Percentiles rank a stretch among this genome's conserved stretches.
Evolutionary conservation across 2,329 filamentous ascomycete genomes (phyloP).

Genomic region (Didymella pomorum): DNA sequence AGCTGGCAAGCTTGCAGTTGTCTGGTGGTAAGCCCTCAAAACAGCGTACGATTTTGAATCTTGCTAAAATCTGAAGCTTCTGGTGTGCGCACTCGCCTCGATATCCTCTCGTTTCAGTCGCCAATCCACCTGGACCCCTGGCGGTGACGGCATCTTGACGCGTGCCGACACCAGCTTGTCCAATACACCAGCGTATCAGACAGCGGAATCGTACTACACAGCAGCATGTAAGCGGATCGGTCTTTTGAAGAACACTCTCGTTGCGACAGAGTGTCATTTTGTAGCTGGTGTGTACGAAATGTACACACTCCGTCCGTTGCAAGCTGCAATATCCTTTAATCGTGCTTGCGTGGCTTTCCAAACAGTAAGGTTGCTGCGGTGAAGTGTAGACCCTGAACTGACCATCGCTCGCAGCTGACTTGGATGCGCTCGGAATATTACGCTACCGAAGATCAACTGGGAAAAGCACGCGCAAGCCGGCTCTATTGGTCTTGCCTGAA

Average conservation of each 20-base stretch:
- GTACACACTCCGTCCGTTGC: constrained; percentile 44
- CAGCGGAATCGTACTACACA: constrained; percentile 40
- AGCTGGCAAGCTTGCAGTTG: constrained; percentile 42
- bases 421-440: constrained; percentile 19
- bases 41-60: neutral
- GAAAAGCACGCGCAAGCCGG: constrained; percentile 34
- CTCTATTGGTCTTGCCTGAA: constrained; percentile 50
- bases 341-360: constrained; percentile 39
- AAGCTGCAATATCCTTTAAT: constrained; percentile 45
- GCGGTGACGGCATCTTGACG: neutral
- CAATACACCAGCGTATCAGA: constrained; percentile 26
- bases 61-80: constrained; percentile 27
- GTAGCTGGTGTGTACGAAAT: constrained; percentile 47
- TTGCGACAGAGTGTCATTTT: constrained; percentile 45
- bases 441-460: constrained; percentile 18
- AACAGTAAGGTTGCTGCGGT: neutral
- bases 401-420: neutral
- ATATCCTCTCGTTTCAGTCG: constrained; percentile 40
- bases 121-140: constrained; percentile 21
- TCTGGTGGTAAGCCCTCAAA: constrained; percentile 36
- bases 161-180: constrained; percentile 15
- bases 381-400: neutral
- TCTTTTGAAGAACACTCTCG: constrained; percentile 37
- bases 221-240: constrained; percentile 45
- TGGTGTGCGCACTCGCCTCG: constrained; percentile 44